A percentile compares a stretch with the other conserved stretches of the same genome.
These are phyloP conservation scores for Mortierella sp. DNA, from an alignment of 371 early-diverging fungal species.

Conservation along the genomic window DNA sequence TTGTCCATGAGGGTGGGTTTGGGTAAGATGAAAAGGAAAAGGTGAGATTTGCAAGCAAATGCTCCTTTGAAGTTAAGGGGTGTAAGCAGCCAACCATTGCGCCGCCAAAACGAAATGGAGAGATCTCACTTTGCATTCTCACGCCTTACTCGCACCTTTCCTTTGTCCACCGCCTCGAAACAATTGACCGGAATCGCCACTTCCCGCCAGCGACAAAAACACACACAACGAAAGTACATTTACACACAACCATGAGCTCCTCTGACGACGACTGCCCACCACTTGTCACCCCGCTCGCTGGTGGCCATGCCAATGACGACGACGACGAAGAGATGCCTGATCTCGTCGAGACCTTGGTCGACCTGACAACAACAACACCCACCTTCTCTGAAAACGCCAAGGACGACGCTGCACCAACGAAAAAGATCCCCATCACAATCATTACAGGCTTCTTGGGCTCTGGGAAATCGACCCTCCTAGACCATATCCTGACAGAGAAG, in stretches of 20 bases:
- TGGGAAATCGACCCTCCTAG: slow-evolving; percentile 96
- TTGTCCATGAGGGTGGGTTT: background rate
- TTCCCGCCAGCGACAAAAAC: background rate
- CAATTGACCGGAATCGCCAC: background rate
- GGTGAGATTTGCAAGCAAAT: background rate
- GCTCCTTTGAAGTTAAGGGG: background rate
- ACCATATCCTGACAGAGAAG: slow-evolving; percentile 89
- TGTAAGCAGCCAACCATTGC: background rate
- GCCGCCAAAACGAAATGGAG: background rate
- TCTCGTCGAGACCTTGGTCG: slow-evolving; percentile 27
- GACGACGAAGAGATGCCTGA: slow-evolving; percentile 55
- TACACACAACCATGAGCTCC: slow-evolving; percentile 18
- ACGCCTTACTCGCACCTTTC: slow-evolving; percentile 2
- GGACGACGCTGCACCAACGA: slow-evolving; percentile 8
- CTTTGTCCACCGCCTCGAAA: background rate
- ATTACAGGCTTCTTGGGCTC: slow-evolving; percentile 85
- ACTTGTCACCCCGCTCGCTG: slow-evolving; percentile 19
- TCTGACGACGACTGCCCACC: slow-evolving; percentile 49
- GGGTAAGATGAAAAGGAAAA: background rate
- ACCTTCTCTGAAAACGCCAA: background rate
- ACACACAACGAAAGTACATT: too few relatives aligned
- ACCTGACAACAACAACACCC: background rate
- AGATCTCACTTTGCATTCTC: background rate
- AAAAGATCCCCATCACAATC: slow-evolving; percentile 57
- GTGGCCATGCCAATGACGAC: slow-evolving; percentile 1